phyloP scores from a whole-genome alignment of 2,329 filamentous ascomycete species.

The Pseudogymnoascus pannorum region DNA sequence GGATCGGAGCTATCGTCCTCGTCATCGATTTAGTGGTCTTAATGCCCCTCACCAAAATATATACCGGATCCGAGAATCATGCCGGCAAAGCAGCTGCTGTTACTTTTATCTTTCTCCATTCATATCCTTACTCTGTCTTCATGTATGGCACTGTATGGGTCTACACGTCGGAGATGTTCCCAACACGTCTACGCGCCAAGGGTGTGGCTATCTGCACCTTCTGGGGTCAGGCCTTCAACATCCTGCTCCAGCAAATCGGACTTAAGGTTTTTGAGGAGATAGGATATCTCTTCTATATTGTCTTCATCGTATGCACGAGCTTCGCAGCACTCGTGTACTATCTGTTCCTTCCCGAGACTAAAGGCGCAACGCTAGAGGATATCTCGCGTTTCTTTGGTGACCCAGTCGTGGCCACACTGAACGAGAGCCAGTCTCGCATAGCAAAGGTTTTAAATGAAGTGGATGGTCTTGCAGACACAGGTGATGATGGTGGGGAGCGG shows the following conservation, averaged over 20 bases:
- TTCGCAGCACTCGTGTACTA: constrained; percentile 11
- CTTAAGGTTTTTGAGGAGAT: constrained; percentile 11
- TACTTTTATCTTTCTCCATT: constrained; percentile 15
- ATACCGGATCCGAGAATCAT: constrained; percentile 10
- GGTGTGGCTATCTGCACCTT: constrained; percentile 12
- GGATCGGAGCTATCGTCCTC: constrained; percentile 3
- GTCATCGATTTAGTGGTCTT: not conserved
- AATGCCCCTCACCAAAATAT: constrained; percentile 7
- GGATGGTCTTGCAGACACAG: not conserved
- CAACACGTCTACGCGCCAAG: constrained; percentile 47
- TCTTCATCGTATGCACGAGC: constrained; percentile 12
- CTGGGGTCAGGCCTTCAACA: constrained; percentile 10
- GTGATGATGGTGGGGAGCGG: not conserved
- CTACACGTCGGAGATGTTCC: constrained; percentile 62
- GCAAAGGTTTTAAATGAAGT: constrained; percentile 9
- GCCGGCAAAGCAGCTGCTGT: constrained; percentile 13
- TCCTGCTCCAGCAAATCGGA: constrained; percentile 9
- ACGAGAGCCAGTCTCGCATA: constrained; percentile 8
- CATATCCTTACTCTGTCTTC: constrained; percentile 14
- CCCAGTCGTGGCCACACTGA: constrained; percentile 3
- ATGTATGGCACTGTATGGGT: constrained; percentile 31
- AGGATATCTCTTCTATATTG: constrained; percentile 12
- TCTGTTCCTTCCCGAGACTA: constrained; percentile 8
- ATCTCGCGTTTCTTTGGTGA: constrained; percentile 11
- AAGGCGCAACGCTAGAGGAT: constrained; percentile 7